Evolutionary conservation across 2,329 filamentous ascomycete genomes (phyloP), one percentile per base, ranked within the genome.

Genomic region (Capronia epimyces): DNA sequence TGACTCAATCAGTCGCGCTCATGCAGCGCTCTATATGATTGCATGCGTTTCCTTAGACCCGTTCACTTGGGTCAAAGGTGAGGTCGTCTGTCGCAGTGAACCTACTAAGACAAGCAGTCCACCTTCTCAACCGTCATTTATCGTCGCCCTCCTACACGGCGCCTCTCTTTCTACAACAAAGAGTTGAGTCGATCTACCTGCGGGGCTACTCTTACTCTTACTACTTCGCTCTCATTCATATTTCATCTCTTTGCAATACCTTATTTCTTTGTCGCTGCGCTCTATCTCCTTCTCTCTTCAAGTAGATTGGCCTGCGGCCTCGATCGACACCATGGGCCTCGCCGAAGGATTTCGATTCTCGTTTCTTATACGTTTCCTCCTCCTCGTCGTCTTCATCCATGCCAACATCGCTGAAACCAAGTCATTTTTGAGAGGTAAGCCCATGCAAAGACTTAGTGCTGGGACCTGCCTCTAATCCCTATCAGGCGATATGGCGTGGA

Each of bases 401-500:
- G 22, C 31, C 10, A 25, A 20, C 21, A 29, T 37, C 16, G 18
- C 39, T 12, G 36, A 46, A 16, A 43, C 43, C n/a, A 54, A 54
- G 27, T 43, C 46, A 43, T 49, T 55, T 22, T 31, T 47, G 4
- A 52, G 46, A 46, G 49, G 53, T 55, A 46, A 52, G 53, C 37
- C 15, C n/a, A 6, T 34, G 15, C 24, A 7, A 9, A 12, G 9
- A 7, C 13, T 18, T 15, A 22, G 21, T 6, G 10, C 9, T 18
- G 16, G 5, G 20, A 18, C 15, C 31, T 34, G 15, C 16, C 34
- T 36, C 47, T 57, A 25, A 57, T 40, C 9, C 9, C 37, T 32
- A n/a, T 18, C 29, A 52, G 55, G 44, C 36, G 55, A 55, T 55
- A 46, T 57, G 25, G 46, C 15, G 45, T 57, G 55, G 55, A 45